phyloP scores from a whole-genome alignment of 2,329 filamentous ascomycete genomes.

The Botrytis pseudocinerea region DNA sequence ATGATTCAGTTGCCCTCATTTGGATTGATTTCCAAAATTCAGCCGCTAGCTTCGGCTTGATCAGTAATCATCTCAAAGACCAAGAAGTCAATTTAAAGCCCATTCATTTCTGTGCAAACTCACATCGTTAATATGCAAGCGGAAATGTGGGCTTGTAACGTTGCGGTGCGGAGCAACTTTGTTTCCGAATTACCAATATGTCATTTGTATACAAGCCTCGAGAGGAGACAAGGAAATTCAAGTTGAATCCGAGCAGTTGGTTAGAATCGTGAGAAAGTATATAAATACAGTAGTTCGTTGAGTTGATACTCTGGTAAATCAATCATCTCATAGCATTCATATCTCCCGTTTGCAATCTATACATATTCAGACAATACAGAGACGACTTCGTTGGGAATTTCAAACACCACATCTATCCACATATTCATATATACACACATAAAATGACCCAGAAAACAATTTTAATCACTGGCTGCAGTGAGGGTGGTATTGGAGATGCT shows the following conservation, averaged over 20 bases:
- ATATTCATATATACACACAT: neutral
- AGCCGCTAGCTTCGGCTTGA: neutral
- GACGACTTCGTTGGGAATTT: neutral
- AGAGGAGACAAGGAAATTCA: neutral
- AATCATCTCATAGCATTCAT: neutral
- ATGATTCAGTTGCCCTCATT: neutral
- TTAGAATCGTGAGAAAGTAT: neutral
- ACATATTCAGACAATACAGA: neutral
- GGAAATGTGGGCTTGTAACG: neutral
- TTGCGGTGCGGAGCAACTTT: neutral
- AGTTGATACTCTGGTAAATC: constrained; percentile 4
- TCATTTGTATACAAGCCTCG: neutral
- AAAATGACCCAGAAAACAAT: constrained; percentile 32
- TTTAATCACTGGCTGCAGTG: constrained; percentile 45
- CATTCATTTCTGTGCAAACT: neutral
- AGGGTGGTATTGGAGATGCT: constrained; percentile 46
- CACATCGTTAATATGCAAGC: neutral
- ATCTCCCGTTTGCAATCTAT: neutral
- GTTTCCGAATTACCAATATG: neutral
- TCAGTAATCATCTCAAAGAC: neutral
- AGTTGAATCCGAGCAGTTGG: neutral
- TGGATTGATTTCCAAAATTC: neutral
- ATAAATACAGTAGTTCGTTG: neutral
- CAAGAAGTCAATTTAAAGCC: neutral
- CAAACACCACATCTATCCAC: neutral